phyloP scores from a whole-genome alignment of 1,139 yeast species.

The Pichia cactophila region DNA sequence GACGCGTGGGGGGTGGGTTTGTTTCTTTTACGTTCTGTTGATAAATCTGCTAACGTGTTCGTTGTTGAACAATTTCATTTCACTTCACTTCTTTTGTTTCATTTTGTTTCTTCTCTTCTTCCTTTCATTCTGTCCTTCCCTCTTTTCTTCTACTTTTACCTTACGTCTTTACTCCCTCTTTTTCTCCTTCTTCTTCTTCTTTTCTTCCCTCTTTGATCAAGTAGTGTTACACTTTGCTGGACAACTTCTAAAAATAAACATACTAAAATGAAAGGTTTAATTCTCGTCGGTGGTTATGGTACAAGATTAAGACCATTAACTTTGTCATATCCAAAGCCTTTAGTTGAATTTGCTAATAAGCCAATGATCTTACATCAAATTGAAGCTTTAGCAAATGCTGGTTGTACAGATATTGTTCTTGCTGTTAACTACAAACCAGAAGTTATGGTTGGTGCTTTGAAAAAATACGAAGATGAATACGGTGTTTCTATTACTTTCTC shows the following conservation, averaged over 20 bases:
- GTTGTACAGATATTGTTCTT: conserved; percentile 95
- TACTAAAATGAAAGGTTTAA: conserved; percentile 80
- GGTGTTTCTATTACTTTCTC: conserved; percentile 95
- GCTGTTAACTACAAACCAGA: conserved; percentile 99
- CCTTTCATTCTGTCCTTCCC: not conserved
- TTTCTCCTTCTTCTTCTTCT: not conserved
- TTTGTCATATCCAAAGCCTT: conserved; percentile 93
- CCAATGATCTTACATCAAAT: conserved; percentile 97
- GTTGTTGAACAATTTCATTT: not conserved
- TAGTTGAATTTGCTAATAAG: conserved; percentile 97
- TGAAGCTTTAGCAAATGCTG: conserved; percentile 96
- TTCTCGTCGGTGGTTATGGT: conserved; percentile 99
- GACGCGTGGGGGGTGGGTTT: not conserved
- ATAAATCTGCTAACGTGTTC: conserved; percentile 2
- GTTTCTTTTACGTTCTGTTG: not conserved
- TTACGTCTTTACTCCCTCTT: not conserved
- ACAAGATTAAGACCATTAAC: conserved; percentile 99
- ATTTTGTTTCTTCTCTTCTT: not conserved
- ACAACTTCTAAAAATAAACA: not conserved
- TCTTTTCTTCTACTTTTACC: not conserved
- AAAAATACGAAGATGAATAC: conserved; percentile 89
- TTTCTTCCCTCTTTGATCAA: conserved; percentile 12
- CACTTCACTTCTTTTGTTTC: not conserved
- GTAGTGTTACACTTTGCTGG: not conserved
- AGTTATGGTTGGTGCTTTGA: conserved; percentile 92